Evolutionary conservation across 495 filamentous ascomycete species (phyloP).

Genomic region (Trichocladium uniseriatum): DNA sequence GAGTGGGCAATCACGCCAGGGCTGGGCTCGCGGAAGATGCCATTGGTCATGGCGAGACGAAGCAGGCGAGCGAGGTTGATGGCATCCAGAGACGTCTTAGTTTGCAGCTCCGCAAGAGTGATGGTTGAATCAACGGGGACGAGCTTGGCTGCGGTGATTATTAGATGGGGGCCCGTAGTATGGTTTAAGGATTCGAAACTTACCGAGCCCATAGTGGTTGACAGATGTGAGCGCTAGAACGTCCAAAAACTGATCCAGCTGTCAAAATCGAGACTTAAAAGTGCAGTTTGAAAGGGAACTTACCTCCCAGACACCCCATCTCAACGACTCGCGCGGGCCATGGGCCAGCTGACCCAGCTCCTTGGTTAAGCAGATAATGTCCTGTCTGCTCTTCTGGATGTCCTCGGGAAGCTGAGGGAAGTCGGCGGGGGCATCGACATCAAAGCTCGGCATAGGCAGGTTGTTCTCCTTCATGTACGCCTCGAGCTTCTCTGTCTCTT

Average conservation of each 20-base stretch:
- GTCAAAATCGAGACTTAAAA: neutral
- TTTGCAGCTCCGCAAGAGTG: slow-evolving; percentile 36
- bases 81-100: slow-evolving; percentile 32
- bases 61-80: slow-evolving; percentile 42
- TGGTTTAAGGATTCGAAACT: neutral
- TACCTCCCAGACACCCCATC: slow-evolving; percentile 37
- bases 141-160: slow-evolving; percentile 25
- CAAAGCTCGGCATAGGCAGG: slow-evolving; percentile 29
- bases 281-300: neutral
- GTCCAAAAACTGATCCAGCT: slow-evolving; percentile 27
- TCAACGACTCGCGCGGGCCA: slow-evolving; percentile 32
- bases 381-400: slow-evolving; percentile 26
- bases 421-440: slow-evolving; percentile 29
- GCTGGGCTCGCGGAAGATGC: slow-evolving; percentile 45
- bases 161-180: neutral
- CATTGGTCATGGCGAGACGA: slow-evolving; percentile 48
- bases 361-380: slow-evolving; percentile 32
- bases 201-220: slow-evolving; percentile 34
- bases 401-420: slow-evolving; percentile 34
- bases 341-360: slow-evolving; percentile 34
- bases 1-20: slow-evolving; percentile 46
- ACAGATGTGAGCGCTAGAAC: slow-evolving; percentile 30
- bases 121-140: slow-evolving; percentile 32
- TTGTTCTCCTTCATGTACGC: slow-evolving; percentile 30
- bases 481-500: slow-evolving; percentile 35